Base-by-base conservation (phyloP, 106 monocot species). In the Dendrobium huoshanense region DNA sequence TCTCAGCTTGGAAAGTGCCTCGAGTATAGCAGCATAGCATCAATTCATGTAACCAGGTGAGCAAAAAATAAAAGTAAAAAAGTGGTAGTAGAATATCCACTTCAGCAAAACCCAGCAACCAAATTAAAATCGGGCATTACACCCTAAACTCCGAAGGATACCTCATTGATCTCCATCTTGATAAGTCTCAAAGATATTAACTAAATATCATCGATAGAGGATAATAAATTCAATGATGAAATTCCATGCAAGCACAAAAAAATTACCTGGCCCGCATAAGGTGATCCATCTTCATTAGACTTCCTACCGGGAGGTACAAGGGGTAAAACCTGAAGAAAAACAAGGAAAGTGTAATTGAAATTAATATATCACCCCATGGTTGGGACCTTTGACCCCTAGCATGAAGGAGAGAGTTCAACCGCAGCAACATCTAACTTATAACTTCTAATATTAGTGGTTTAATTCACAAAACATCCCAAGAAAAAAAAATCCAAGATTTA, bases 231-330 rank as follows among this genome's bases (percentile, higher is more conserved):
- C 74, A 74, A 43, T 44, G 11, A 74, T 37, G 74, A 9, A n/a
- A 47, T 76, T 25, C 76, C 76, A 49, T 49, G 45, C 5, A 18
- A 24, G 2, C 48, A 76, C 4, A 22, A 11, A 48, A 61, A 76
- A 76, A 4, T 74, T 76, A 93, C 98, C 92, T 95, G 98, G 15
- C 98, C 98, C 13, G 98, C 72, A 83, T 98, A 98, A 16, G 98
- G 98, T 7, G 98, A 98, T 59, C 98, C 98, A 84, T 98, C 98
- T 88, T 98, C 98, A 44, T 87, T 85, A 68, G 91, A 89, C 81
- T 92, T 98, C 81, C 98, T 98, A 56, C 98, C 98, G 40, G 98
- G 98, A 42, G 98, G 98, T 78, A 98, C 98, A 80, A 98, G 94
- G 59, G 98, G 98, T 74, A 98, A 89, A 70, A 98, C 98, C 98